Evolutionary conservation across 768 basidiomycete genomes (phyloP).

Genomic region (Sporobolomyces pararoseus): DNA sequence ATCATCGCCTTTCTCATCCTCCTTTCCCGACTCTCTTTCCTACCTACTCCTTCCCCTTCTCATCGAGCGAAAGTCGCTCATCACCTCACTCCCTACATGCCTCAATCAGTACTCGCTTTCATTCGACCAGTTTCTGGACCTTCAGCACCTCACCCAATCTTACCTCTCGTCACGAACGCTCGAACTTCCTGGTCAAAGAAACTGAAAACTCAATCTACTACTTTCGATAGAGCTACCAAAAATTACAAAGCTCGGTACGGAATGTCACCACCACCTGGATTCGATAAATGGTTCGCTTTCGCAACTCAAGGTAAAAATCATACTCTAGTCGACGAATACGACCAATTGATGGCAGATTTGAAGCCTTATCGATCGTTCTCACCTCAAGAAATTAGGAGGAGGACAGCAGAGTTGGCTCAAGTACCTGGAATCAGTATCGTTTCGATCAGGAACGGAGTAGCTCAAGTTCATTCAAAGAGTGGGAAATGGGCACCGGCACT

Average conservation of each 20-base stretch:
- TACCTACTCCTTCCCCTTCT: slow-evolving; percentile 13
- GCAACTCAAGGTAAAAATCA: slow-evolving; percentile 46
- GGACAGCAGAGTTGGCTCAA: slow-evolving; percentile 44
- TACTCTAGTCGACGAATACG: slow-evolving; percentile 47
- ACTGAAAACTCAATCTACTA: slow-evolving; percentile 39
- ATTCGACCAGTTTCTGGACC: slow-evolving; percentile 17
- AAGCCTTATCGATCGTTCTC: slow-evolving; percentile 39
- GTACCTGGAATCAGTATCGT: slow-evolving; percentile 45
- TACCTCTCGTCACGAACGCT: slow-evolving; percentile 41
- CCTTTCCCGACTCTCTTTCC: slow-evolving; percentile 16
- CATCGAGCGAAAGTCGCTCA: slow-evolving; percentile 7
- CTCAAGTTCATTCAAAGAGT: slow-evolving; percentile 44
- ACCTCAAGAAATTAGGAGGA: slow-evolving; percentile 36
- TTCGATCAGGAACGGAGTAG: slow-evolving; percentile 43
- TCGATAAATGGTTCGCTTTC: slow-evolving; percentile 47
- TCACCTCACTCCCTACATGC: slow-evolving; percentile 34
- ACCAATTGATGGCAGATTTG: slow-evolving; percentile 45
- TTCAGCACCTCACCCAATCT: slow-evolving; percentile 40
- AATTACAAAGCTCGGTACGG: slow-evolving; percentile 44
- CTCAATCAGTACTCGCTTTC: slow-evolving; percentile 28
- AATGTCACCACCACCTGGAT: slow-evolving; percentile 42
- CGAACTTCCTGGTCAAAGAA: slow-evolving; percentile 36
- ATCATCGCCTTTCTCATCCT: slow-evolving; percentile 14
- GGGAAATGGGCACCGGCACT: slow-evolving; percentile 46
- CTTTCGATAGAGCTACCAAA: slow-evolving; percentile 39